These are phyloP conservation scores for Collybia nuda DNA, from an alignment of 768 basidiomycete species.

Conservation along the genomic window DNA sequence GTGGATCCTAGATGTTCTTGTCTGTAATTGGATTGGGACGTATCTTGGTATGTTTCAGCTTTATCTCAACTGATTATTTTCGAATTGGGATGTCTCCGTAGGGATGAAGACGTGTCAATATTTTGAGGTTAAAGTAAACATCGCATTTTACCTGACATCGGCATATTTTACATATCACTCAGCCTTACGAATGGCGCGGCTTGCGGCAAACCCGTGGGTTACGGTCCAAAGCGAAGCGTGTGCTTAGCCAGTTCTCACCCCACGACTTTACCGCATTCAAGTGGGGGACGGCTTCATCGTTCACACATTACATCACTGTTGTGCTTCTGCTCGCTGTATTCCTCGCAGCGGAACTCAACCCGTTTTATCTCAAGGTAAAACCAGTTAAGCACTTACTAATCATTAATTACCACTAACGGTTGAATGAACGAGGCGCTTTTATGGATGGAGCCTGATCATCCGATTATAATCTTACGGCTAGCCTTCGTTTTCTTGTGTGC, in stretches of 20 bases:
- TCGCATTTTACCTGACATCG: constrained; percentile 5
- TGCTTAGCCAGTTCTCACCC: constrained; percentile 82
- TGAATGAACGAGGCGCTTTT: constrained; percentile 43
- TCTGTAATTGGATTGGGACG: constrained; percentile 89
- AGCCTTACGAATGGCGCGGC: constrained; percentile 89
- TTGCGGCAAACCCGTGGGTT: constrained; percentile 76
- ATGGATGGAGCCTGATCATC: constrained; percentile 92
- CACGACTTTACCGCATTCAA: constrained; percentile 88
- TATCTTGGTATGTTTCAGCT: constrained; percentile 58
- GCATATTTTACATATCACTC: constrained; percentile 13
- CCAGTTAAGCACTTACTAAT: constrained; percentile 5
- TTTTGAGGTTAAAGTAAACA: constrained; percentile 78
- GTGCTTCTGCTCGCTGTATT: constrained; percentile 77
- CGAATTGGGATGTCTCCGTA: constrained; percentile 24
- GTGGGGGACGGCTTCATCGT: constrained; percentile 79
- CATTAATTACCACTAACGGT: background rate
- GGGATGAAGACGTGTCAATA: constrained; percentile 89
- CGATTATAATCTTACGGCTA: constrained; percentile 72
- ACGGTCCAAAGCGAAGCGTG: constrained; percentile 75
- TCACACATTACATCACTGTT: constrained; percentile 73
- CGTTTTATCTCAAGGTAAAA: constrained; percentile 83
- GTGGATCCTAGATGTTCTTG: constrained; percentile 86
- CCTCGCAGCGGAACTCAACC: constrained; percentile 82
- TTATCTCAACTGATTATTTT: constrained; percentile 1
- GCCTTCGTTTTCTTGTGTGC: constrained; percentile 82